Evolutionary conservation across 306 rosid genomes (phyloP).

Genomic region (Astragalus glycyphyllos): DNA sequence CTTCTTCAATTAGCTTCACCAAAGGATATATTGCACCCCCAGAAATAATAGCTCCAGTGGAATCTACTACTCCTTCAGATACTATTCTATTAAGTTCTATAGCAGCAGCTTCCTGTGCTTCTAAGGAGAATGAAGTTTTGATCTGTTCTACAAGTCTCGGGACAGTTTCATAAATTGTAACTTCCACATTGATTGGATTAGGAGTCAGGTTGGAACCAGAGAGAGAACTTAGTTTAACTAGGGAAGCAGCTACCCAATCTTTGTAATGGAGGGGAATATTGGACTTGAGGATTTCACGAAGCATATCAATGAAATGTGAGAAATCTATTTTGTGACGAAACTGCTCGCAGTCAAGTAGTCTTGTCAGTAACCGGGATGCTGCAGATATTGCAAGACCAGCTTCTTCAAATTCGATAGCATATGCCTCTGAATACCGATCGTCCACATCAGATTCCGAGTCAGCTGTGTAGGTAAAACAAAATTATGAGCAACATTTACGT

Average conservation of each 20-base stretch:
- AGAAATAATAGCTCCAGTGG: conserved; percentile 61
- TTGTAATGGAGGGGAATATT: conserved; percentile 65
- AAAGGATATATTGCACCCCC: conserved; percentile 64
- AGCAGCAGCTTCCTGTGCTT: conserved; percentile 71
- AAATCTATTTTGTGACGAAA: conserved; percentile 56
- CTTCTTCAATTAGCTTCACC: conserved; percentile 80
- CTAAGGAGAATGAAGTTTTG: conserved; percentile 59
- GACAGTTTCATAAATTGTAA: conserved; percentile 74
- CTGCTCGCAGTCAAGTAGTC: conserved; percentile 60
- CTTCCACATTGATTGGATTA: conserved; percentile 71
- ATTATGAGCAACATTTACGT: conserved; percentile 12
- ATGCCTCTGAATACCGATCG: conserved; percentile 61
- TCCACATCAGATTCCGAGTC: conserved; percentile 62
- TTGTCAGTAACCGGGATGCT: conserved; percentile 74
- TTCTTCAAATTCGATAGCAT: conserved; percentile 77
- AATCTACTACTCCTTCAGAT: conserved; percentile 77
- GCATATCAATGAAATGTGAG: conserved; percentile 57
- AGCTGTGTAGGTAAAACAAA: conserved; percentile 33
- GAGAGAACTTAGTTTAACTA: conserved; percentile 73
- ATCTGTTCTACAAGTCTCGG: conserved; percentile 83
- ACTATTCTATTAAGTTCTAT: conserved; percentile 80
- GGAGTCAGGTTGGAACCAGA: conserved; percentile 45
- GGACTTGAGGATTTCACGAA: conserved; percentile 71
- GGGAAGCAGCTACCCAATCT: conserved; percentile 89
- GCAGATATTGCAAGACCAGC: conserved; percentile 91